Evolutionary conservation across 495 filamentous ascomycete species (phyloP).

Genomic region (Beverwykella pulmonaria): DNA sequence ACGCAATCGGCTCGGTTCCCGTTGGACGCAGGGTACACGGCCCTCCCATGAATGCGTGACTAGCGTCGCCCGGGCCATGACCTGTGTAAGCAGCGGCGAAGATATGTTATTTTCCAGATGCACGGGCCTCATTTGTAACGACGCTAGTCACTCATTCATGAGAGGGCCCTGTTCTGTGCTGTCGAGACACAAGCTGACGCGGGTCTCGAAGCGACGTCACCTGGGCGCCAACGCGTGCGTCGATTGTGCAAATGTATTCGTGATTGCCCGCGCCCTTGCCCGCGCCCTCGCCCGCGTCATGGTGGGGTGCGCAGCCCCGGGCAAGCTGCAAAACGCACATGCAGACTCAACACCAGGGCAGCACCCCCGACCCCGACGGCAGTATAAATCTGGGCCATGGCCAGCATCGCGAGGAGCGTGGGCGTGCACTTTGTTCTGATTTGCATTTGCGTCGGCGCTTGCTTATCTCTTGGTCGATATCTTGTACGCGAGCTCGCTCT

Average conservation of each 20-base stretch:
- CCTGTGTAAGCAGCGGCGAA: too few species aligned
- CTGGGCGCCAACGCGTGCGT: conserved; percentile 9
- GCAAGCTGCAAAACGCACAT: too few species aligned
- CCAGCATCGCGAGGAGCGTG: too few species aligned
- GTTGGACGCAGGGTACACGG: neutral
- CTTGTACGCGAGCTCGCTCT: neutral
- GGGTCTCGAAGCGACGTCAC: neutral
- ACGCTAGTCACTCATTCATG: too few species aligned
- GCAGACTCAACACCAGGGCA: too few species aligned
- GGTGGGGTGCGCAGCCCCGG: neutral
- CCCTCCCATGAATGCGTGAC: too few species aligned
- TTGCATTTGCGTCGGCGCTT: neutral
- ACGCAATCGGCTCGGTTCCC: neutral
- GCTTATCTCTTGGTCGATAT: neutral
- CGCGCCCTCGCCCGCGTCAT: neutral
- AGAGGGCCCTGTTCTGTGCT: too few species aligned
- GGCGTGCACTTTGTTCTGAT: neutral
- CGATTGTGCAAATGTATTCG: conserved; percentile 21
- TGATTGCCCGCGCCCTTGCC: neutral
- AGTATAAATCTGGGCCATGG: neutral
- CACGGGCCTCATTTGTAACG: too few species aligned
- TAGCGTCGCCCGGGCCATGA: too few species aligned
- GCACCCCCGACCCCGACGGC: neutral
- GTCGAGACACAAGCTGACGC: too few species aligned
- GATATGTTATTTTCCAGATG: too few species aligned